Evolutionary conservation across 2,329 filamentous ascomycete species (phyloP).

Genomic region (Botrytis deweyae): DNA sequence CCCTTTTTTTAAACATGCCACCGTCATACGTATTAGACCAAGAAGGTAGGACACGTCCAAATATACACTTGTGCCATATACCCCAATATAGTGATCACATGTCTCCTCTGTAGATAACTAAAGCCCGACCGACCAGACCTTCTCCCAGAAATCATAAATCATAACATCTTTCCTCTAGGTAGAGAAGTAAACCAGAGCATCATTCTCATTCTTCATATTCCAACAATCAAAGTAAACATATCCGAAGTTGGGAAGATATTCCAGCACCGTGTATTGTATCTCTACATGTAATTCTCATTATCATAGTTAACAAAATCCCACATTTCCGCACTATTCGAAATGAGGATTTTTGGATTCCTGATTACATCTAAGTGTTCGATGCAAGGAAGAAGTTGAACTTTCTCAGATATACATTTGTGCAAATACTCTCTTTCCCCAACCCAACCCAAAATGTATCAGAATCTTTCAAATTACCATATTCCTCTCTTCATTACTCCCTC

Average conservation of each 20-base stretch:
- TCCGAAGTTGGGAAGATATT: background rate
- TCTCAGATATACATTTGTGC: background rate
- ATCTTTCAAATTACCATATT: background rate
- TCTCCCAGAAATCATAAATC: background rate
- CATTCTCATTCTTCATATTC: background rate
- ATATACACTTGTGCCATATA: background rate
- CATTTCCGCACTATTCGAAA: background rate
- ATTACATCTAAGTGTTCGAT: background rate
- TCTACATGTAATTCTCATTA: background rate
- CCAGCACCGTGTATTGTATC: background rate
- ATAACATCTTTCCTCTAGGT: background rate
- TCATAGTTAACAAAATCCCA: background rate
- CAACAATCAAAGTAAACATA: background rate
- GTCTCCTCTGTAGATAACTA: background rate
- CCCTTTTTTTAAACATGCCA: background rate
- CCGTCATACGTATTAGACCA: background rate
- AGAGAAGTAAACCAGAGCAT: too few relatives aligned
- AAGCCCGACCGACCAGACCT: accelerated
- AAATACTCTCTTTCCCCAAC: background rate
- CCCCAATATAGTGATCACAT: too few relatives aligned
- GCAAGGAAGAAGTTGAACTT: background rate
- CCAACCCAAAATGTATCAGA: too few relatives aligned
- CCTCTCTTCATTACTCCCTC: too few relatives aligned
- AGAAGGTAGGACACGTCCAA: background rate
- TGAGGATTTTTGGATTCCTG: background rate